These are phyloP conservation scores for Mucor velutinosus DNA, from an alignment of 371 early-diverging fungal genomes.

Conservation along the genomic window DNA sequence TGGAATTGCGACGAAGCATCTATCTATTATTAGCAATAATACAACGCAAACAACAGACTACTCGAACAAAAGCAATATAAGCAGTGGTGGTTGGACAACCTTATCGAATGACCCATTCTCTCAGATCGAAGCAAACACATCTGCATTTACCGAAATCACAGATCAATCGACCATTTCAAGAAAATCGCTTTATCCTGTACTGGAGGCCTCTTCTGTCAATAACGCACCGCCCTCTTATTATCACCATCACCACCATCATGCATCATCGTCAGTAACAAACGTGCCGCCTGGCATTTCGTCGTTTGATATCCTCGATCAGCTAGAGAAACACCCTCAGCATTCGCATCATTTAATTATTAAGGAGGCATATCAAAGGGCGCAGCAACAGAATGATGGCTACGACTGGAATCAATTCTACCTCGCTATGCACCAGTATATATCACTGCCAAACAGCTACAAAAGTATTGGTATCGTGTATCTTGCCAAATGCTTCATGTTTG, in stretches of 20 bases:
- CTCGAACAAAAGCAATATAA: conserved; percentile 11
- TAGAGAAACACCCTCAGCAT: not conserved
- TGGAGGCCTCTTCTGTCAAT: not conserved
- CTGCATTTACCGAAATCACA: conserved; percentile 28
- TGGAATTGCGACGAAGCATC: conserved; percentile 1
- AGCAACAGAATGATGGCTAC: conserved; percentile 22
- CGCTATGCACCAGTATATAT: conserved; percentile 15
- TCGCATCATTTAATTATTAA: conserved; percentile 7
- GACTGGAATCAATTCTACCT: conserved; percentile 23
- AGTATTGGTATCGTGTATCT: conserved; percentile 18
- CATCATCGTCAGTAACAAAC: not conserved
- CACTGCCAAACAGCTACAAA: not conserved
- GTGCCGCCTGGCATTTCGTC: not conserved
- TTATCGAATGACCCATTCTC: conserved; percentile 31
- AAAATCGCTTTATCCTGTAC: conserved; percentile 16
- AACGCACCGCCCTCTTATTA: not conserved
- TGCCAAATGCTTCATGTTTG: conserved; percentile 21
- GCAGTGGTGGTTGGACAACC: conserved; percentile 25
- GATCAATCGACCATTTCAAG: conserved; percentile 33
- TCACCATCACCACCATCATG: not conserved
- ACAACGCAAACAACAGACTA: not conserved
- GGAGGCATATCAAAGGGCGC: conserved; percentile 17
- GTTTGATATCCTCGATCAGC: not conserved
- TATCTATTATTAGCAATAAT: conserved; percentile 8
- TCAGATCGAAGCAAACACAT: conserved; percentile 26